Base-by-base conservation (phyloP, 2,329 filamentous ascomycete genomes). In the Ascocoryne sarcoides region DNA sequence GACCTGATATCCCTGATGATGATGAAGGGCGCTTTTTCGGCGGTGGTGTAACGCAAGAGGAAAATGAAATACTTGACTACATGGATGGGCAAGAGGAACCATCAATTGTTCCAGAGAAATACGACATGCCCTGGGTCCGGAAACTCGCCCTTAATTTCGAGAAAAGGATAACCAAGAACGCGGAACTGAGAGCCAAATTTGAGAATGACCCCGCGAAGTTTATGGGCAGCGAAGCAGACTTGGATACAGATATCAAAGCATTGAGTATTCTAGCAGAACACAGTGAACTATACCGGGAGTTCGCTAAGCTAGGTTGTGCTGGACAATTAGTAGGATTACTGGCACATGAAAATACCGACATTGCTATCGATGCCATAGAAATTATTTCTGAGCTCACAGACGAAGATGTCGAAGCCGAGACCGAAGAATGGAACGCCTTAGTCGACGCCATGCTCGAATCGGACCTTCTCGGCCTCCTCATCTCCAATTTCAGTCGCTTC, bases 21-120 rank as follows among this genome's bases (percentile, higher is more conserved):
- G 87, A 95, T 39, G 92, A 94, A 49, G 92, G 90, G 1, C 81
- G 92, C 9, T 98, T 98, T 68, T 98, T 95, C 54, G 92, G 90
- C 32, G 85, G 88, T 39, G 92, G 92, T 23, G 82, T 98, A 53
- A 86, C 82, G 18, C 73, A 80, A 43, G 74, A 86, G 50, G 87
- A 93, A 50, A 81, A 79, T 2, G 76, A 88, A 52, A 85, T 92
- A 15, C 73, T 98, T 56, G 84, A 96, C 62, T 96, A 83, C 58
- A 77, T 98, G 47, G 87, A 95, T 47, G 69, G 75, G 42, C 71
- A 76, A 50, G 78, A 82, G 37, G 58, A 55, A 7, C 60, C 59
- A 21, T 54, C 60, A 32, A 45, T 59, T 8, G 57, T 56, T 48
- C 72, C 77, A 1, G 87, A 93, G 53, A 89, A 82, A 61, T 84